Evolutionary conservation across 106 monocot species (phyloP), one percentile per base, ranked within the genome.

Genomic region (Amphibolis antarctica): DNA sequence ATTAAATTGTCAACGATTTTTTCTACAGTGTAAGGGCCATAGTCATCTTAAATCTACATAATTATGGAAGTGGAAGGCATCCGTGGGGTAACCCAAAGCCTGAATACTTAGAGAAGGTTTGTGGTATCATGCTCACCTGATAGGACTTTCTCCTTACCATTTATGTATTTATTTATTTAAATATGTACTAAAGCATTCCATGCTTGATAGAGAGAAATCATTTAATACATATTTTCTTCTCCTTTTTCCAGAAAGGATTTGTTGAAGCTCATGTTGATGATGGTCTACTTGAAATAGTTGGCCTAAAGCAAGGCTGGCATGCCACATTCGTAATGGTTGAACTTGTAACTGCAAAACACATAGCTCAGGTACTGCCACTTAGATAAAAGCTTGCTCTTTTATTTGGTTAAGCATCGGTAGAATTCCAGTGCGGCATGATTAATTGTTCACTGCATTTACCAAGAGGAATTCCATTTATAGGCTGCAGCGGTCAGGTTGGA

Each of bases 231-330:
- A 56, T 28, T 14, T 26, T 56, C 25, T 26, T 56, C 28, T 27
- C 28, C 51, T 9, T 42, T 44, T 53, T 60, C 30, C 67, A 96
- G 96, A 86, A 61, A 85, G 96, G 96, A 17, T 90, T 96, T 78
- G 81, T 90, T 15, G 86, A 89, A 69, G 96, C 89, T 20, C 89
- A 90, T 71, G 67, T 65, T 28, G 96, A 96, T 76, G 96, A 89
- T 82, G 96, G 96, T 28, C 78, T 89, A 62, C 71, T 94, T 50
- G 93, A 94, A 75, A 94, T 94, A n/a, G 81, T 94, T 67, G 93
- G 93, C 56, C 71, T 94, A 28, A 94, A 94, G 76, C 93, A 94
- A 82, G 89, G 96, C 42, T 96, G 96, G 96, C 96, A 96, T 78
- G 96, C 96, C 52, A 82, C 89, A 20, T 80, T 96, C 53, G 96